A percentile compares a stretch with the other conserved stretches of the same genome.
These are phyloP conservation scores for Phyllosticta capitalensis DNA, from an alignment of 2,329 filamentous ascomycete species.

Conservation along the genomic window DNA sequence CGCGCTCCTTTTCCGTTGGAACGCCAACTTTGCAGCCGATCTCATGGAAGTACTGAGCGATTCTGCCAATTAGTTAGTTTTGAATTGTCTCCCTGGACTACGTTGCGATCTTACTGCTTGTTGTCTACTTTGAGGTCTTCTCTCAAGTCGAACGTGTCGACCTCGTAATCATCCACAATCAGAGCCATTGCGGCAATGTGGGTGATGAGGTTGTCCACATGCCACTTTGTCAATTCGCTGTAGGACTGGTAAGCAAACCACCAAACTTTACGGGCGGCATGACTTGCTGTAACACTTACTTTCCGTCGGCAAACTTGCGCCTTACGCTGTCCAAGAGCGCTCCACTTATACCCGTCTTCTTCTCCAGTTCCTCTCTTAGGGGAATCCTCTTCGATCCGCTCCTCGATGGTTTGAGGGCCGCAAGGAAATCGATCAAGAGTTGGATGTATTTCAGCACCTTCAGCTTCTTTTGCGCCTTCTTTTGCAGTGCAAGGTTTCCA, in stretches of 20 bases:
- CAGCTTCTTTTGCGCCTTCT: constrained; percentile 34
- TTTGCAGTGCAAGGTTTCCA: constrained; percentile 45
- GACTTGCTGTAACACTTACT: constrained; percentile 19
- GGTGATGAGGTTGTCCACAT: constrained; percentile 61
- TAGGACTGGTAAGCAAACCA: constrained; percentile 12
- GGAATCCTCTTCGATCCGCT: constrained; percentile 42
- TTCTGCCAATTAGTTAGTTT: constrained; percentile 21
- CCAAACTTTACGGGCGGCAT: background rate
- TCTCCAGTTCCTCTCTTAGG: constrained; percentile 51
- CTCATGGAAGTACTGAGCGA: constrained; percentile 64
- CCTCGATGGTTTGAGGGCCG: constrained; percentile 26
- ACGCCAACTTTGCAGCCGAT: constrained; percentile 56
- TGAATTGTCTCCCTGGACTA: background rate
- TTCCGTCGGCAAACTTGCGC: constrained; percentile 57
- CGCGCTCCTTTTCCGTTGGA: constrained; percentile 38
- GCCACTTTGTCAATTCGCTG: constrained; percentile 57
- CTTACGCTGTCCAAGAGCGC: constrained; percentile 57
- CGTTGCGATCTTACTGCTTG: constrained; percentile 40
- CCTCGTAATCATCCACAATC: constrained; percentile 63
- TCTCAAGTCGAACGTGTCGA: constrained; percentile 59
- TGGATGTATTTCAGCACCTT: constrained; percentile 41
- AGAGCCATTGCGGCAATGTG: constrained; percentile 63
- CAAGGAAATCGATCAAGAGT: constrained; percentile 40
- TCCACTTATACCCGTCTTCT: constrained; percentile 49
- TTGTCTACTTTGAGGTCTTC: constrained; percentile 65